These are phyloP conservation scores for Saccharomyces hybrid DNA, from an alignment of 1,139 yeast genomes.

Conservation along the genomic window DNA sequence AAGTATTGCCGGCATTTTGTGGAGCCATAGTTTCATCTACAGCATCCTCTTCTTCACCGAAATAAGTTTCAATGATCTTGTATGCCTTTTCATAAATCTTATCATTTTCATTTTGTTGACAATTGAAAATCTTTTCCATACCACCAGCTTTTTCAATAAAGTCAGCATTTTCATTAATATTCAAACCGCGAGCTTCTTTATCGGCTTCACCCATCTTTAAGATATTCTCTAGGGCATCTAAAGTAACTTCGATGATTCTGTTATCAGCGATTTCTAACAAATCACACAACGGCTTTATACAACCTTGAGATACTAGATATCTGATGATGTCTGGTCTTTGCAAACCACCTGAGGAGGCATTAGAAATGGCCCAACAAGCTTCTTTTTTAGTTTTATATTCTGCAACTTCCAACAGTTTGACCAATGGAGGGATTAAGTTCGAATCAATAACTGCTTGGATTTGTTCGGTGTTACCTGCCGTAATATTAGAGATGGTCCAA, in stretches of 20 bases:
- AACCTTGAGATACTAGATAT: conserved; percentile 88
- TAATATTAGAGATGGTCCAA: conserved; percentile 96
- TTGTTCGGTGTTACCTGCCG: conserved; percentile 94
- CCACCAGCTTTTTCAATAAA: conserved; percentile 98
- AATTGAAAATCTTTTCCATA: conserved; percentile 89
- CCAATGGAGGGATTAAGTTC: conserved; percentile 87
- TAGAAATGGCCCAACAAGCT: conserved; percentile 99
- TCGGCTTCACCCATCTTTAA: conserved; percentile 91
- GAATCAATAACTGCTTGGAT: conserved; percentile 95
- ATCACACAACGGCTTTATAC: conserved; percentile 96
- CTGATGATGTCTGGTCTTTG: conserved; percentile 89
- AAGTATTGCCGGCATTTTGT: conserved; percentile 73
- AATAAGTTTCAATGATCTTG: conserved; percentile 82
- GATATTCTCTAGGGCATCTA: conserved; percentile 91
- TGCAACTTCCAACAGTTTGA: conserved; percentile 69
- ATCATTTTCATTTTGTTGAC: conserved; percentile 88
- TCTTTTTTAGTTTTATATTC: conserved; percentile 96
- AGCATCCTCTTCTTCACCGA: conserved; percentile 75
- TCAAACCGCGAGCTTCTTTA: conserved; percentile 63
- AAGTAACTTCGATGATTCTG: conserved; percentile 87
- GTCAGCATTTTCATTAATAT: conserved; percentile 78
- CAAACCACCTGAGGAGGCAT: conserved; percentile 94
- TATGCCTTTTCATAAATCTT: conserved; percentile 89
- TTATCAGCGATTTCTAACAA: conserved; percentile 80
- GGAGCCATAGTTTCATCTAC: conserved; percentile 80